Base-by-base conservation (phyloP, 371 early-diverging fungal genomes). In the Enterospora canceri region DNA sequence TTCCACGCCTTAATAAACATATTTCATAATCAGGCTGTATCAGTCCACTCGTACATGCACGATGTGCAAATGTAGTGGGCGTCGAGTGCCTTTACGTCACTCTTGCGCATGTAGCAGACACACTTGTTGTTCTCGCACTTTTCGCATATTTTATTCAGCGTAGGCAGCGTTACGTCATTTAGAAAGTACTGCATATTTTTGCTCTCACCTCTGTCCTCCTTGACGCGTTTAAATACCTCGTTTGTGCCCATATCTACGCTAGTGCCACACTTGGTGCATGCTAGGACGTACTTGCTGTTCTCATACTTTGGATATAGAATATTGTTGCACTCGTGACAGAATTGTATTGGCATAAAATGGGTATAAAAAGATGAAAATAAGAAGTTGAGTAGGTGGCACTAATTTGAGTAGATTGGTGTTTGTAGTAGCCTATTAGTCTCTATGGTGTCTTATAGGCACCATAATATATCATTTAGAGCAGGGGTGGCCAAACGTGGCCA, bases 261-360 rank as follows among this genome's bases (percentile, higher is more conserved):
- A 28, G 26, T 33, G 3, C 57, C 56, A 48, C 66, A 65, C 15
- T 33, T 21, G 5, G 2, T 4, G 31, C 66, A 65, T 26, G 21
- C 21, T 4, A 61, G 40, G 2, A 12, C 2, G 4, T 61, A 24
- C 5, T 2, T 29, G 2, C 24, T 30, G 29, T 32, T 62, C 21
- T 94, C 91, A 79, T 91, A 91, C 80, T 88, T 85, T 34, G 95
- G 95, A 82, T 94, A 93, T 68, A 94, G 82, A 83, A 93, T 83
- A 76, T 94, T 92, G 83, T 88, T 87, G 83, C 95, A 81, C 40
- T 81, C 82, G 62, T 67, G 65, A 62, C 82, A 81, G 59, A 79
- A 81, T 54, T 79, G 65, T 30, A 73, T 62, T 19, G 58, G 64
- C 73, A 72, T 72, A 30, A 34, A 29, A 53, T 21, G 35, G 19